Conservation (phyloP, 1,284 basidiomycete genomes). For the Puccinia polysora region DNA sequence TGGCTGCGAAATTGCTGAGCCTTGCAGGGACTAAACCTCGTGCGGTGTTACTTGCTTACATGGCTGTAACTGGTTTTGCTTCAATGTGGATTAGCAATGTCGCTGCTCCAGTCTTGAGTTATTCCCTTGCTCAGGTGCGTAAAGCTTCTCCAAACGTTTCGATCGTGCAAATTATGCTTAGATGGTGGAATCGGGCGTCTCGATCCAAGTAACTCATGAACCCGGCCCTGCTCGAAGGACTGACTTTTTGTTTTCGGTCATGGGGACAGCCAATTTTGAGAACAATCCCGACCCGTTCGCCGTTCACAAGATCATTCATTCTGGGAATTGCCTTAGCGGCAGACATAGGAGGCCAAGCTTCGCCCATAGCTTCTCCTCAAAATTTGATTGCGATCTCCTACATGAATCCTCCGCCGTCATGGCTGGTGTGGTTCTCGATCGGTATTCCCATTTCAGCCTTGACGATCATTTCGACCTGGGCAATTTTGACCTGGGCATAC, state of each 20-base stretch:
- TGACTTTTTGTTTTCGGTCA: neutral
- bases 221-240: too few relatives aligned
- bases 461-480: conserved; percentile 85
- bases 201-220: too few relatives aligned
- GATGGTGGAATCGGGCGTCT: neutral
- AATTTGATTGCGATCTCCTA: conserved; percentile 85
- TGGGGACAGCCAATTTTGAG: conserved; percentile 75
- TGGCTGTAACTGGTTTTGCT: conserved; percentile 94
- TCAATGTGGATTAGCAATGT: conserved; percentile 99
- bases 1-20: conserved; percentile 86
- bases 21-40: conserved; percentile 82
- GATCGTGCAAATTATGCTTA: neutral
- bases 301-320: conserved; percentile 85
- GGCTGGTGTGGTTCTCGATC: conserved; percentile 91
- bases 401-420: conserved; percentile 83
- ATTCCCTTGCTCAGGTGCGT: conserved; percentile 79
- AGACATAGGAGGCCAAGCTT: conserved; percentile 86
- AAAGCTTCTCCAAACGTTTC: conserved; percentile 49
- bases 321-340: conserved; percentile 93
- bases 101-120: conserved; percentile 93
- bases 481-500: conserved; percentile 79
- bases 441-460: conserved; percentile 81
- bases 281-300: conserved; percentile 77
- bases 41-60: conserved; percentile 84
- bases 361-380: conserved; percentile 77